These are phyloP conservation scores for Lolium multiflorum DNA, from an alignment of 176 grass and related monocot genomes.

Conservation along the genomic window DNA sequence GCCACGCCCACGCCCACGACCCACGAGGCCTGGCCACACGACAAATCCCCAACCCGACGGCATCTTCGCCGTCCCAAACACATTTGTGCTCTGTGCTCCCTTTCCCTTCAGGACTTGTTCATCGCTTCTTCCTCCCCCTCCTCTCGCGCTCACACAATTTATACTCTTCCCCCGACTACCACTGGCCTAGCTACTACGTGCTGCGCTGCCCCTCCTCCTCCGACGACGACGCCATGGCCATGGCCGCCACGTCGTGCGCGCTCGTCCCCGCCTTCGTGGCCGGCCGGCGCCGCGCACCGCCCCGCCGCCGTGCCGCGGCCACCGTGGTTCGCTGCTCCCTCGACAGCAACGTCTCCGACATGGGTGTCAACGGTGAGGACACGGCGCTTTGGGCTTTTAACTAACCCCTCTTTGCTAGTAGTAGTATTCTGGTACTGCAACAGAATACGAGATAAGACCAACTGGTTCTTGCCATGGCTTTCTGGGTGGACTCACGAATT, in stretches of 20 bases:
- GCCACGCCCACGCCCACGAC: neutral
- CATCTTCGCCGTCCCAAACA: constrained; percentile 32
- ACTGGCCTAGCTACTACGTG: neutral
- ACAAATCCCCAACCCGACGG: constrained; percentile 50
- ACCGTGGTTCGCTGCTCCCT: constrained; percentile 68
- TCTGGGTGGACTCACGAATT: neutral
- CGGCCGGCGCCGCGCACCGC: constrained; percentile 24
- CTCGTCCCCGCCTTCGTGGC: constrained; percentile 36
- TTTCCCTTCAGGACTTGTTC: neutral
- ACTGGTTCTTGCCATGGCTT: too few species aligned
- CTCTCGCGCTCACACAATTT: constrained; percentile 44
- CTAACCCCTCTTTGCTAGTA: neutral
- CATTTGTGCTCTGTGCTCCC: constrained; percentile 11
- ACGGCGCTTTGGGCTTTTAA: neutral
- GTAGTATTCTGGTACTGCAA: constrained; percentile 4
- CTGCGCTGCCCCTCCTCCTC: neutral
- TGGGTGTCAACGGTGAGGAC: constrained; percentile 76
- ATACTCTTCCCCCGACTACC: neutral
- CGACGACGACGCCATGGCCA: constrained; percentile 48
- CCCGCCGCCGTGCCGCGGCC: neutral
- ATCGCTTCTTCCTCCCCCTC: constrained; percentile 9
- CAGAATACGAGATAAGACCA: neutral
- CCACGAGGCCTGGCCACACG: constrained; percentile 46
- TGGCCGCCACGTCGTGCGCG: constrained; percentile 70
- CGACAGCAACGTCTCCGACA: constrained; percentile 89